Evolutionary conservation across 1,284 basidiomycete genomes (phyloP).

Genomic region (Trichosporon coremiiforme): DNA sequence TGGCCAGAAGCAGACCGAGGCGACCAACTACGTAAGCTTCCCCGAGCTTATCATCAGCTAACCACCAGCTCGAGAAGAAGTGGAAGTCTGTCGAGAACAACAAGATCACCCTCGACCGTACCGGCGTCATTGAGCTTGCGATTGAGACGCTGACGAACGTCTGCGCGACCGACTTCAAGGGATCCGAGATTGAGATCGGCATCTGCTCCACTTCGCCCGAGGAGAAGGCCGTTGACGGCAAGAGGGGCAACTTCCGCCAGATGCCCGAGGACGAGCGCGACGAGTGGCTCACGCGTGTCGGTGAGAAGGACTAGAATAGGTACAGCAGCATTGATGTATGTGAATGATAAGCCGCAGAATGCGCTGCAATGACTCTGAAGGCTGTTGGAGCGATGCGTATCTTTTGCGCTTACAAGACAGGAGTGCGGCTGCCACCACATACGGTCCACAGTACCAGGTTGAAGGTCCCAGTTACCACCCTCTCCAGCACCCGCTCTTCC

Average conservation of each 20-base stretch:
- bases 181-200: conserved; percentile 61
- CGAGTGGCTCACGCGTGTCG: conserved; percentile 80
- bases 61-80: conserved; percentile 79
- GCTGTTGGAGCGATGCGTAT: too few relatives aligned
- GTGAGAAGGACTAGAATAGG: conserved; percentile 77
- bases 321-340: conserved; percentile 26
- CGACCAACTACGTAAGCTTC: conserved; percentile 77
- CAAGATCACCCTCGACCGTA: conserved; percentile 69
- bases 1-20: conserved; percentile 97
- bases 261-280: conserved; percentile 83
- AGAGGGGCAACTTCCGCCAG: conserved; percentile 75
- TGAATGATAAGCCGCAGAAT: conserved; percentile 4
- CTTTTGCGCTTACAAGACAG: too few relatives aligned
- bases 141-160: conserved; percentile 92
- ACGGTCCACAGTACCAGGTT: too few relatives aligned
- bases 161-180: conserved; percentile 92
- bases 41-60: conserved; percentile 12
- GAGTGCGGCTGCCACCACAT: too few relatives aligned
- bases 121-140: conserved; percentile 88
- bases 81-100: conserved; percentile 88
- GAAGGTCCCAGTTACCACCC: too few relatives aligned
- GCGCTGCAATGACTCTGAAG: too few relatives aligned
- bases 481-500: too few relatives aligned
- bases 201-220: conserved; percentile 54
- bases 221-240: conserved; percentile 49